A percentile compares a stretch with the other conserved stretches of the same genome.
These are phyloP conservation scores for Coniella vitis DNA, from an alignment of 2,329 filamentous ascomycete species.

Conservation along the genomic window DNA sequence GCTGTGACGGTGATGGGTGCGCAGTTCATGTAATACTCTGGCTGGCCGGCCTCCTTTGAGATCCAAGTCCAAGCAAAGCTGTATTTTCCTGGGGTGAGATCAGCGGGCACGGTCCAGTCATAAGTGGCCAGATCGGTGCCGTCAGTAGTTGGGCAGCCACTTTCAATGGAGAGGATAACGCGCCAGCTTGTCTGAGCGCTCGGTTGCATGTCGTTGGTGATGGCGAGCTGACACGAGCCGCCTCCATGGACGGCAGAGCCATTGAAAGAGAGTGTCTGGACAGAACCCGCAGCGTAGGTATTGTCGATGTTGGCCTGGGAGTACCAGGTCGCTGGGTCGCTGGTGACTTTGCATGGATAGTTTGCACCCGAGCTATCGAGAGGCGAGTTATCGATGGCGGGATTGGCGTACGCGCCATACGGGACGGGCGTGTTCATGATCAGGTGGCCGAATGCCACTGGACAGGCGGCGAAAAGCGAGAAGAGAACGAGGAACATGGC, in stretches of 20 bases:
- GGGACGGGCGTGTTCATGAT: conserved; percentile 14
- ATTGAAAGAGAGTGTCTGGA: conserved; percentile 56
- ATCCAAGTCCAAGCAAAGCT: conserved; percentile 74
- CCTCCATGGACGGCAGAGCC: conserved; percentile 60
- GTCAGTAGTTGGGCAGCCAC: conserved; percentile 41
- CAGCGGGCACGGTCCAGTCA: conserved; percentile 59
- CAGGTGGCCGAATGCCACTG: conserved; percentile 17
- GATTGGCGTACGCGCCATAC: conserved; percentile 21
- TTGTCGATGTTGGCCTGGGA: conserved; percentile 45
- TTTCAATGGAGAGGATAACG: conserved; percentile 55
- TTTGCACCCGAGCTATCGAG: conserved; percentile 53
- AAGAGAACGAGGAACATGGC: background rate
- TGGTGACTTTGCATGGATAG: conserved; percentile 64
- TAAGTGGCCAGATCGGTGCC: conserved; percentile 40
- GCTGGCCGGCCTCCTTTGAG: conserved; percentile 63
- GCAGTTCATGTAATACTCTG: conserved; percentile 86
- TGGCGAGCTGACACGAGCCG: conserved; percentile 69
- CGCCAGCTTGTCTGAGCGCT: conserved; percentile 60
- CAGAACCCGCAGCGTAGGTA: conserved; percentile 55
- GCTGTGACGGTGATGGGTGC: conserved; percentile 57
- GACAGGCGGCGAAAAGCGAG: conserved; percentile 33
- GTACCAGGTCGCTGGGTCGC: conserved; percentile 44
- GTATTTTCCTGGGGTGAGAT: conserved; percentile 53
- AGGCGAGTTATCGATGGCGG: conserved; percentile 60
- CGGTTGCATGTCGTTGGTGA: conserved; percentile 67